Base-by-base conservation (phyloP, 495 filamentous ascomycete species). In the Xylaria grammica region DNA sequence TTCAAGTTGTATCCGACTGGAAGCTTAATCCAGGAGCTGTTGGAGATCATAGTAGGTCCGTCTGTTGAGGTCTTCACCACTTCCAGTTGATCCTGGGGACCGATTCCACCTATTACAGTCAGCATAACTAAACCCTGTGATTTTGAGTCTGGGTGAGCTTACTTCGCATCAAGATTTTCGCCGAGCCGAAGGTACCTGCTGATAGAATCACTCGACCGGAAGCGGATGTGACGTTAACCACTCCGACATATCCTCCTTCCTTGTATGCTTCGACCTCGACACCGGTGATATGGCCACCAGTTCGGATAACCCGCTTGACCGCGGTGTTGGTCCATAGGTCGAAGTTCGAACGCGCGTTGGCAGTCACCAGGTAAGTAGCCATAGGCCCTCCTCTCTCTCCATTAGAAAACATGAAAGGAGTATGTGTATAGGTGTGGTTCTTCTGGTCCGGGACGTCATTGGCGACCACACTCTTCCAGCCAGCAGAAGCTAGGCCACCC, bases 341-440 rank as follows among this genome's bases (percentile, higher is more conserved):
- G 80, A 94, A 92, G 79, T 92, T 91, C 29, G 72, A 72, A 58
- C 85, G 79, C 38, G 72, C 76, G 67, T 81, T 79, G 27, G 90
- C 89, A 32, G 80, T 82, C 34, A 87, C 84, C 9, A 93, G 84
- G 73, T 93, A 94, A 4, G 90, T 92, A 8, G 86, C 86, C 68
- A 92, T 77, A 50, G 90, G 91, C 11, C 91, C 91, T 38, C 87
- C 87, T 60, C 91, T 83, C 76, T 90, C 81, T 46, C 86, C 89
- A 56, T 86, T 75, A 24, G 78, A 75, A 76, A 85, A 90, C 85
- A 91, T 92, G 76, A 86, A 91, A 10, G 88, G 80, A n/a, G 87
- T 83, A 72, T 88, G 83, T 51, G 85, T 77, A 67, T 81, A 92
- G 30, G 84, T 87, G 65, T 83, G 78, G 75, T 91, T 86, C 81